Conservation (phyloP, 192 early-diverging fungal species). For the Neocallimastix lanati region DNA sequence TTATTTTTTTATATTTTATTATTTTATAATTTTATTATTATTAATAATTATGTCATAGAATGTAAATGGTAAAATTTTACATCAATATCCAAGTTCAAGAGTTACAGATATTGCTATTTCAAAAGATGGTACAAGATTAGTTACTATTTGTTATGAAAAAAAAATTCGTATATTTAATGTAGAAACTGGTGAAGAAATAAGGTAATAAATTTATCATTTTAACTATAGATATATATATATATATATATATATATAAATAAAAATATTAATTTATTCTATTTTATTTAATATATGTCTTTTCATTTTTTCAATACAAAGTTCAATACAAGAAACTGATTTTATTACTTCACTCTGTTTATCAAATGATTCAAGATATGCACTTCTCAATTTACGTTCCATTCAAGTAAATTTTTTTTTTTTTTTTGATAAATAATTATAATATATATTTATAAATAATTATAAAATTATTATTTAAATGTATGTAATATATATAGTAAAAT, state of each 20-base stretch:
- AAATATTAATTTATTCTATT: no score
- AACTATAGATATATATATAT: no score
- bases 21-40: no score
- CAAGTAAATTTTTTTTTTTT: conserved; percentile 4
- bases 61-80: conserved; percentile 29
- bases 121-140: conserved; percentile 31
- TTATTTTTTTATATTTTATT: no score
- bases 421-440: no score
- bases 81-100: conserved; percentile 37
- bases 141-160: conserved; percentile 43
- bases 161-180: conserved; percentile 46
- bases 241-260: no score
- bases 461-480: no score
- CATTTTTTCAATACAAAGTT: no score
- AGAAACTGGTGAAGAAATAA: conserved; percentile 18
- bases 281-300: no score
- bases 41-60: conserved; percentile 14
- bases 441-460: no score
- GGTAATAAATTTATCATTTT: no score
- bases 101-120: conserved; percentile 44
- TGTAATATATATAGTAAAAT: no score
- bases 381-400: conserved; percentile 26
- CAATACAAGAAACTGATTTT: conserved; percentile 21
- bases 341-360: conserved; percentile 52
- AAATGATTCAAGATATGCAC: conserved; percentile 34